Conservation (phyloP, 331 rosid species). For the Quercus tomentella region DNA sequence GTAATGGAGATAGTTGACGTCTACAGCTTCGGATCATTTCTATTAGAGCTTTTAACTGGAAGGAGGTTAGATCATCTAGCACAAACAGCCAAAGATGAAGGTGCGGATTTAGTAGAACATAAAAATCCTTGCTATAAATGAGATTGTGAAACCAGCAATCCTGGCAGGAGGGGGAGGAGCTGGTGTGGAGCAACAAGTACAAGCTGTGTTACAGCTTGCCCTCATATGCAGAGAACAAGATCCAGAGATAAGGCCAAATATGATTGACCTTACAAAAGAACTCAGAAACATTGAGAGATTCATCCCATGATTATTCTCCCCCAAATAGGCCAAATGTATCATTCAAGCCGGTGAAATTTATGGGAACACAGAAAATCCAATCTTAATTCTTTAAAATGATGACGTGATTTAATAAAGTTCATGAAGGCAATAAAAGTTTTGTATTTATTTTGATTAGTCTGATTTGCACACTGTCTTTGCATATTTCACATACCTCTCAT, state of each 20-base stretch:
- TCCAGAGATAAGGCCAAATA: constrained; percentile 5
- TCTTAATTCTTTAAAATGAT: no score
- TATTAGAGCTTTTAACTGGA: not conserved
- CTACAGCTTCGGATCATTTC: not conserved
- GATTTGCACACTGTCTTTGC: no score
- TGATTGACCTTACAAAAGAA: not conserved
- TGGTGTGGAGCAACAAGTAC: not conserved
- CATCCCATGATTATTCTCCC: not conserved
- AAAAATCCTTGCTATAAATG: not conserved
- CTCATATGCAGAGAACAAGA: not conserved
- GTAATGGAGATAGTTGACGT: not conserved
- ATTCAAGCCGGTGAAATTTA: no score
- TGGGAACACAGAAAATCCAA: no score
- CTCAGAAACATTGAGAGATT: not conserved
- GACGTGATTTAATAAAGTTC: no score
- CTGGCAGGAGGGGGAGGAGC: not conserved
- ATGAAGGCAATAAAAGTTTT: no score
- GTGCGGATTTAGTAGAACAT: not conserved
- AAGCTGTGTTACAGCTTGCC: not conserved
- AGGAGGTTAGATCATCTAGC: no score
- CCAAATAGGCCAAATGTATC: no score
- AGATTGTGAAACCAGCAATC: not conserved
- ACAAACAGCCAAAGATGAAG: not conserved
- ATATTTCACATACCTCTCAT: no score
- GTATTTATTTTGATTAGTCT: no score